These are phyloP conservation scores for Myriosclerotinia curreyana DNA, from an alignment of 2,329 filamentous ascomycete genomes.

Conservation along the genomic window DNA sequence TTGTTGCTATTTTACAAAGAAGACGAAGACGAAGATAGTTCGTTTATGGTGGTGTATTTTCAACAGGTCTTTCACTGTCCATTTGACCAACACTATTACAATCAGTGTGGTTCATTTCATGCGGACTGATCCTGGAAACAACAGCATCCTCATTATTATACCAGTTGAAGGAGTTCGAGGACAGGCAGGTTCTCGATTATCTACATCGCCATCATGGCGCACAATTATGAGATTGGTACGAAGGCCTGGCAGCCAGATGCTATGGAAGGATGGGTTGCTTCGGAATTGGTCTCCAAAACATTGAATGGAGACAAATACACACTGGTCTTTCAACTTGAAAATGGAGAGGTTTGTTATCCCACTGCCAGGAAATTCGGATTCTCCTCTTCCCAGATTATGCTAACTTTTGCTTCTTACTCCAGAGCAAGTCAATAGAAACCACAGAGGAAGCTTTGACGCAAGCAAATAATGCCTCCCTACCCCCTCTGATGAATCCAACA, in stretches of 20 bases:
- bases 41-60: conserved; percentile 25
- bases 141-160: conserved; percentile 27
- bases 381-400: conserved; percentile 28
- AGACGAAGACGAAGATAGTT: conserved; percentile 14
- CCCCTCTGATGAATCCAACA: conserved; percentile 94
- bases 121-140: conserved; percentile 32
- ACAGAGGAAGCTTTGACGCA: conserved; percentile 72
- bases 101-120: conserved; percentile 28
- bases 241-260: conserved; percentile 97
- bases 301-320: conserved; percentile 81
- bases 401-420: conserved; percentile 28
- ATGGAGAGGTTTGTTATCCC: conserved; percentile 71
- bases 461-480: conserved; percentile 73
- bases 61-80: conserved; percentile 14
- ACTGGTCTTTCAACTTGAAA: conserved; percentile 84
- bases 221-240: conserved; percentile 93
- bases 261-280: conserved; percentile 95
- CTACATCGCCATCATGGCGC: conserved; percentile 62
- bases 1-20: conserved; percentile 21
- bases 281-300: conserved; percentile 84
- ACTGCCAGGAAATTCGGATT: conserved; percentile 21
- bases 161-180: conserved; percentile 30
- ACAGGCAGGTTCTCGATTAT: conserved; percentile 24
- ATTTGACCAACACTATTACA: conserved; percentile 11
- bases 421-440: conserved; percentile 79